Percentiles rank a stretch among this genome's conserved stretches.
Conservation (phyloP, 2,329 filamentous ascomycete genomes). For the Parastagonospora nodorum region DNA sequence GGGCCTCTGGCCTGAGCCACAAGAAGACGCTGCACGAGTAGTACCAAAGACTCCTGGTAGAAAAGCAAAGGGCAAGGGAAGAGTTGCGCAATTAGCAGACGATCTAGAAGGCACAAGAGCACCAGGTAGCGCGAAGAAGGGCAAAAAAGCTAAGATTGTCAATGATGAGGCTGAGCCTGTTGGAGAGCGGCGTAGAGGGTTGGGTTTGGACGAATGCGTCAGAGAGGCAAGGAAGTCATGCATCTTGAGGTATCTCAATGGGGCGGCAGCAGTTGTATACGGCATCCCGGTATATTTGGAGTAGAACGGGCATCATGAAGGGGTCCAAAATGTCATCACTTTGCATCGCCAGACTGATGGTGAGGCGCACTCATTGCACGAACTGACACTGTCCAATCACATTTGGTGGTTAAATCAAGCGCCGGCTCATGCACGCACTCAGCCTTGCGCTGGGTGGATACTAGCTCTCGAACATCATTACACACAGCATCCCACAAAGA, state of each 20-base stretch:
- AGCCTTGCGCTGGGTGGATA: too few relatives aligned
- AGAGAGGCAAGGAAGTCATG: constrained; percentile 76
- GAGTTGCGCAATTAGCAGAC: constrained; percentile 27
- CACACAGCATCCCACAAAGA: too few relatives aligned
- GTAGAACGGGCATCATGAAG: constrained; percentile 14
- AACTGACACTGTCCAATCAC: too few relatives aligned
- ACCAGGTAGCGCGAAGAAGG: constrained; percentile 20
- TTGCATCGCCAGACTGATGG: not conserved
- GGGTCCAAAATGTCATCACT: not conserved
- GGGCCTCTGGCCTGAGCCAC: constrained; percentile 68
- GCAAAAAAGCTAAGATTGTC: constrained; percentile 33
- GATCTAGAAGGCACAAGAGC: constrained; percentile 33
- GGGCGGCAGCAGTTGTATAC: constrained; percentile 91
- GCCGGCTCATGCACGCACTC: too few relatives aligned
- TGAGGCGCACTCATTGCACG: not conserved
- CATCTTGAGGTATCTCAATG: constrained; percentile 87
- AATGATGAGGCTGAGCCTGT: constrained; percentile 28
- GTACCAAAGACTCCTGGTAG: constrained; percentile 27
- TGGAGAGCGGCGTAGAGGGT: constrained; percentile 30
- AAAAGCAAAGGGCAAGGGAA: constrained; percentile 38
- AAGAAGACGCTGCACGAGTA: constrained; percentile 18
- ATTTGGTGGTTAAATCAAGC: too few relatives aligned
- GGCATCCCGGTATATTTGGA: constrained; percentile 87
- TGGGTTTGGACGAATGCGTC: constrained; percentile 77
- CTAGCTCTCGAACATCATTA: too few relatives aligned